Conservation (phyloP, 2,329 filamentous ascomycete genomes). For the Dendrostoma leiphaemia region DNA sequence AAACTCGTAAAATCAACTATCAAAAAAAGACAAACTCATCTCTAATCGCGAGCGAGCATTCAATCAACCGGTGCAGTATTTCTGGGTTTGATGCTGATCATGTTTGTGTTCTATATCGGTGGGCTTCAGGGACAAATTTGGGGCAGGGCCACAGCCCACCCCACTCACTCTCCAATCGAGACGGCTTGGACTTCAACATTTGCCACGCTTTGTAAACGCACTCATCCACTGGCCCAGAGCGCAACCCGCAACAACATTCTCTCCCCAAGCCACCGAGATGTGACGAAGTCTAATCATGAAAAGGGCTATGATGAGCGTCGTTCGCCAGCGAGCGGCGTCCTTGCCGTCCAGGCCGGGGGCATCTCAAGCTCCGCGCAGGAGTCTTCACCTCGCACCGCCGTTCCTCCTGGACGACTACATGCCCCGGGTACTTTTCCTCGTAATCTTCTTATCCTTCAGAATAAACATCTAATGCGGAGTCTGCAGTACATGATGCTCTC, state of each 20-base stretch:
- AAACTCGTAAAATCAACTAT: too few species aligned
- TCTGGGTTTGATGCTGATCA: too few species aligned
- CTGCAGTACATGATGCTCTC: conserved; percentile 61
- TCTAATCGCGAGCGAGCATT: too few species aligned
- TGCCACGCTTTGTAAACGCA: not conserved
- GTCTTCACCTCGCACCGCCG: conserved; percentile 55
- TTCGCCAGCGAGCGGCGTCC: not conserved
- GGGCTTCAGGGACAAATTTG: not conserved
- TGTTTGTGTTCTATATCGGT: too few species aligned
- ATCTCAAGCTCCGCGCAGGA: not conserved
- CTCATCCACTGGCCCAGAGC: too few species aligned
- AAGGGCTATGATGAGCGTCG: not conserved
- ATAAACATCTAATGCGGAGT: too few species aligned
- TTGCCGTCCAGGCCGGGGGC: not conserved
- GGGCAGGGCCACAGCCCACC: not conserved
- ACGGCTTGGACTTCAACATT: not conserved
- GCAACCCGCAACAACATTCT: too few species aligned
- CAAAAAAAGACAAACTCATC: too few species aligned
- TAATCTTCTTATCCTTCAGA: not conserved
- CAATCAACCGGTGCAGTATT: not conserved
- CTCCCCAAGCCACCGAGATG: not conserved
- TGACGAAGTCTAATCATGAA: not conserved
- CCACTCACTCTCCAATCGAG: not conserved
- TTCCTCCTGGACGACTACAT: conserved; percentile 75
- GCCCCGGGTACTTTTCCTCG: conserved; percentile 45